phyloP scores from a whole-genome alignment of 495 filamentous ascomycete species.

The Bacidia rubella region DNA sequence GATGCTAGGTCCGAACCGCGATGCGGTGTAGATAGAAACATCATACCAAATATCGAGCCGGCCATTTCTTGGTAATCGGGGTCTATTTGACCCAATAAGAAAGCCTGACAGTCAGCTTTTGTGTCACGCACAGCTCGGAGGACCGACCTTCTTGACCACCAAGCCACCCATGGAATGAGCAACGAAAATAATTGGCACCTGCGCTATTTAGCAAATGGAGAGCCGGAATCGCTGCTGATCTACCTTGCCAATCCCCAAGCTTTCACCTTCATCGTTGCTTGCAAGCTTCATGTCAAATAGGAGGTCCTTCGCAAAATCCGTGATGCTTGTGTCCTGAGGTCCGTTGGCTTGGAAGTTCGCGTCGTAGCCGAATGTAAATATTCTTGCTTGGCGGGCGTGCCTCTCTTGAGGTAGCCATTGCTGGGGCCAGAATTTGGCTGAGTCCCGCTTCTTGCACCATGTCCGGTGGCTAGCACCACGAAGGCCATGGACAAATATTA shows the following conservation, averaged over 20 bases:
- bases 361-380: conserved; percentile 29
- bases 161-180: conserved; percentile 23
- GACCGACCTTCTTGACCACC: conserved; percentile 16
- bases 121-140: background rate
- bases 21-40: conserved; percentile 37
- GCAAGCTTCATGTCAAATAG: conserved; percentile 24
- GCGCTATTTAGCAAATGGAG: background rate
- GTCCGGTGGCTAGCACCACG: conserved; percentile 24
- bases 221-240: background rate
- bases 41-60: conserved; percentile 23
- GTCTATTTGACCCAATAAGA: conserved; percentile 28
- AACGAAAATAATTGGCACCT: conserved; percentile 22
- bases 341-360: conserved; percentile 18
- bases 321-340: conserved; percentile 14
- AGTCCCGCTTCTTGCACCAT: conserved; percentile 23
- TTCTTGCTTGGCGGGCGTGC: conserved; percentile 18
- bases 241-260: conserved; percentile 16
- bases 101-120: conserved; percentile 12
- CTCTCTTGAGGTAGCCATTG: conserved; percentile 24
- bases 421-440: conserved; percentile 24
- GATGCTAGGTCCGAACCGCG: conserved; percentile 31
- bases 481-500: conserved; percentile 24
- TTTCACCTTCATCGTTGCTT: conserved; percentile 15
- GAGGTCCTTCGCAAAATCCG: conserved; percentile 29
- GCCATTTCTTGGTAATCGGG: conserved; percentile 24